phyloP scores from a whole-genome alignment of 1,284 basidiomycete genomes.

The Lignosus rhinocerotis region DNA sequence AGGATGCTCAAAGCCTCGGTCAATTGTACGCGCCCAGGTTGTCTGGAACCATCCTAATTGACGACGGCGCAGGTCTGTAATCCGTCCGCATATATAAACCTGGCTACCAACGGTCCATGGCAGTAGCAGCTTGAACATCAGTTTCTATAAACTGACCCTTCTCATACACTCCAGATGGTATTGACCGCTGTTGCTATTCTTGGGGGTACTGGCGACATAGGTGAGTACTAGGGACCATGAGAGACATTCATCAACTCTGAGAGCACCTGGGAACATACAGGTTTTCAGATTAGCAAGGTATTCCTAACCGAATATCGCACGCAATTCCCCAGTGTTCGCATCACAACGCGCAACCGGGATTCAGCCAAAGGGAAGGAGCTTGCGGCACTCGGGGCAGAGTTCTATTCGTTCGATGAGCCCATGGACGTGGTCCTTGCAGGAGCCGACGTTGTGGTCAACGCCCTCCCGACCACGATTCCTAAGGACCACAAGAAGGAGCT shows the following conservation, averaged over 20 bases:
- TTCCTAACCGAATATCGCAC: conserved; percentile 1
- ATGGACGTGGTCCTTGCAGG: conserved; percentile 23
- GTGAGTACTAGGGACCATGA: not conserved
- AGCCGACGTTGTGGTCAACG: conserved; percentile 27
- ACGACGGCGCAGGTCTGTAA: too few relatives aligned
- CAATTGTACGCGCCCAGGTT: too few relatives aligned
- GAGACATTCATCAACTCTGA: too few relatives aligned
- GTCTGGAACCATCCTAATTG: too few relatives aligned
- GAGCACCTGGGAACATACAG: not conserved
- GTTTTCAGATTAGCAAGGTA: not conserved
- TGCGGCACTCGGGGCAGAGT: not conserved
- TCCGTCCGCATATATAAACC: too few relatives aligned
- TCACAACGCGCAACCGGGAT: not conserved
- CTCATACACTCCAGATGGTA: too few relatives aligned
- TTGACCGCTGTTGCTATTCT: not conserved
- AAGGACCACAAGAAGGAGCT: conserved; percentile 20
- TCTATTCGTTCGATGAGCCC: conserved; percentile 16
- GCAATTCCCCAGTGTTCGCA: not conserved
- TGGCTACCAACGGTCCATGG: too few relatives aligned
- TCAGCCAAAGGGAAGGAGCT: not conserved
- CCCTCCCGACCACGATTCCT: conserved; percentile 1
- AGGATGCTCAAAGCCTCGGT: too few relatives aligned
- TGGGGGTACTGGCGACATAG: not conserved
- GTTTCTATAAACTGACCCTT: too few relatives aligned
- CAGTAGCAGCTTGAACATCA: too few relatives aligned